Base-by-base conservation (phyloP, 805 yeast genomes). In the Spathaspora sp. region DNA sequence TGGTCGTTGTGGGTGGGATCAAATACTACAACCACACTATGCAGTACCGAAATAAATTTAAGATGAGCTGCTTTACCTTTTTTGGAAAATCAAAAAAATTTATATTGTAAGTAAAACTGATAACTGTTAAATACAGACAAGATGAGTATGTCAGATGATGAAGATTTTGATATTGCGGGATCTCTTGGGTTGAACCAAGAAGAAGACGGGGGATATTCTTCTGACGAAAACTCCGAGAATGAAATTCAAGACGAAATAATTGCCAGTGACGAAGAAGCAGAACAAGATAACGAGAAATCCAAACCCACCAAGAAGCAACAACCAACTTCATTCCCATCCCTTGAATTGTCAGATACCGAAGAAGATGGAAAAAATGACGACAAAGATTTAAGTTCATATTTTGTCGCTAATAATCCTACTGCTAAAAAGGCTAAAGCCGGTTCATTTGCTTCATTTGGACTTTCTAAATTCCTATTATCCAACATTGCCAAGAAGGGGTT, bases 381-480 rank as follows among this genome's bases (percentile, higher is more conserved):
- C 1, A 64, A 53, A 14, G 63, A 62, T 4, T 60, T 70, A 50
- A 53, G 68, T 12, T 74, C 65, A 55, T 70, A 77, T 59, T 78
- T 78, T 51, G 64, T 67, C 11, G 55, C 52, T 55, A 68, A 73
- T 55, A 73, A 69, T 59, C 79, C 76, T 26, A 66, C 56, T 59
- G 80, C 70, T 35, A 82, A 81, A 62, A 85, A 82, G 61, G 84
- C 83, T 44, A 85, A 87, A 64, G 79, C 79, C 48, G 96, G 97
- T 39, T 81, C 96, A 23, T 93, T 93, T 74, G 89, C 90, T 3
- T 86, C 96, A 45, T 88, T 93, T 71, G 97, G 98, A 1, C 77
- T 94, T 47, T 86, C 96, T 14, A 86, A 86, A 63, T 73, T 79
- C 49, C 67, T 92, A 5, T 64, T 91, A 52, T 69, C 76, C 19